Percentiles rank a stretch among this genome's conserved stretches.
phyloP scores from a whole-genome alignment of 805 yeast species.

The Myxozyma sirexii region DNA sequence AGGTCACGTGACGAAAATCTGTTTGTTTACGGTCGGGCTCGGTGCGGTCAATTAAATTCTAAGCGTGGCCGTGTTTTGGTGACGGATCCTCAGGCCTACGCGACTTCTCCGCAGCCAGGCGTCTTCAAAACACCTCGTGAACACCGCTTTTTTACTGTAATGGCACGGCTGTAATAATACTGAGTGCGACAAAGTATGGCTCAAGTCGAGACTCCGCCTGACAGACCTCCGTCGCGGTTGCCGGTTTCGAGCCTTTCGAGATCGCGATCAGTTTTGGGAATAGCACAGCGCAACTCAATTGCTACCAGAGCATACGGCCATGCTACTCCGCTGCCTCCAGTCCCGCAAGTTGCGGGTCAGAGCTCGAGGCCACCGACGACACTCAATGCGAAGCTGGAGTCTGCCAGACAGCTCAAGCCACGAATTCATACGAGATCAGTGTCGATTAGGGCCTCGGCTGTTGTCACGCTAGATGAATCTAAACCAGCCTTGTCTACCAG shows the following conservation, averaged over 20 bases:
- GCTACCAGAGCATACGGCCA: not conserved
- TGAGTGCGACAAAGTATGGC: slow-evolving; percentile 3
- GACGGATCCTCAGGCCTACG: not conserved
- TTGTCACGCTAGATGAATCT: slow-evolving; percentile 4
- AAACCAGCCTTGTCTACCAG: not conserved
- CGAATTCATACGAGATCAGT: slow-evolving; percentile 13
- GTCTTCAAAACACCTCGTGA: not conserved
- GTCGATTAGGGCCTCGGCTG: not conserved
- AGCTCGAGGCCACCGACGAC: slow-evolving; percentile 12
- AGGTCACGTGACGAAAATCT: slow-evolving; percentile 7
- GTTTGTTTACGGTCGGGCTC: slow-evolving; percentile 8
- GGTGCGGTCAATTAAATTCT: not conserved
- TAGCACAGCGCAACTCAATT: not conserved
- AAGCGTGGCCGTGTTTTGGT: not conserved
- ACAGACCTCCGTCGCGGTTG: slow-evolving; percentile 18
- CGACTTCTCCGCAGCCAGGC: no score
- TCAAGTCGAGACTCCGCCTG: slow-evolving; percentile 18
- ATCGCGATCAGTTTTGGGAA: slow-evolving; percentile 8
- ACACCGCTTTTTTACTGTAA: not conserved
- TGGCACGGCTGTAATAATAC: not conserved
- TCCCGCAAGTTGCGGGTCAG: not conserved
- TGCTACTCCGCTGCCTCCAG: not conserved
- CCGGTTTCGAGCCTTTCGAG: slow-evolving; percentile 12
- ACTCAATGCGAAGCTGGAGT: slow-evolving; percentile 12
- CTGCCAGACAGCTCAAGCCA: slow-evolving; percentile 3